Evolutionary conservation across 1,139 yeast genomes (phyloP).

Genomic region (Geotrichum candidum): DNA sequence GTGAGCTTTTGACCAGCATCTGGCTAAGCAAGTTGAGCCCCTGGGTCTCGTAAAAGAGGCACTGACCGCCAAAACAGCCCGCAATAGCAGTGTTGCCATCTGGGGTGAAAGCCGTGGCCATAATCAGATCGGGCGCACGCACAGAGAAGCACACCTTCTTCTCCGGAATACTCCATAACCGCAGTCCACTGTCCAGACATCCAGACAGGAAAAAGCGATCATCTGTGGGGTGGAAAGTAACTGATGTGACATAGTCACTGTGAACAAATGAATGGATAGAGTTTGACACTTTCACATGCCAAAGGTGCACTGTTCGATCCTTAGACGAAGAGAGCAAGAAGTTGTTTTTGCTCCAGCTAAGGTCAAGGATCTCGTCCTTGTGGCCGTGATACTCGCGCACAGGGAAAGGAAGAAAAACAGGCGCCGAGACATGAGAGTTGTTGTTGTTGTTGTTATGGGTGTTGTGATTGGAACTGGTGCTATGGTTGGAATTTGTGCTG

Average conservation of each 20-base stretch:
- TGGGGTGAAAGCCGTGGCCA: slow-evolving; percentile 67
- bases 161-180: slow-evolving; percentile 83
- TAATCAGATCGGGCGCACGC: slow-evolving; percentile 46
- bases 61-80: slow-evolving; percentile 78
- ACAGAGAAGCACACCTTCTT: slow-evolving; percentile 48
- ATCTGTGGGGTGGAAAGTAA: slow-evolving; percentile 77
- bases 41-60: slow-evolving; percentile 57
- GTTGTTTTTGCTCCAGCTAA: slow-evolving; percentile 87
- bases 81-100: slow-evolving; percentile 59
- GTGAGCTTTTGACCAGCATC: slow-evolving; percentile 48
- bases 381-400: slow-evolving; percentile 60
- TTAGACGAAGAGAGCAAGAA: slow-evolving; percentile 76
- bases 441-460: not conserved
- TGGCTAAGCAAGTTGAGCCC: slow-evolving; percentile 53
- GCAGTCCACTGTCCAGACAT: slow-evolving; percentile 68
- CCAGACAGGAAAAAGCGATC: slow-evolving; percentile 85
- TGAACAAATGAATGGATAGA: slow-evolving; percentile 65
- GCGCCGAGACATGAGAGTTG: slow-evolving; percentile 44
- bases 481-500: not conserved
- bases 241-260: slow-evolving; percentile 76
- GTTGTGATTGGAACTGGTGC: not conserved
- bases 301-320: slow-evolving; percentile 76
- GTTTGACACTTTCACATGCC: slow-evolving; percentile 70
- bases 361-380: slow-evolving; percentile 56
- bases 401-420: slow-evolving; percentile 75